Evolutionary conservation across 2,329 filamentous ascomycete genomes (phyloP), one percentile per base, ranked within the genome.

Genomic region (Tolypocladium ovalisporum): DNA sequence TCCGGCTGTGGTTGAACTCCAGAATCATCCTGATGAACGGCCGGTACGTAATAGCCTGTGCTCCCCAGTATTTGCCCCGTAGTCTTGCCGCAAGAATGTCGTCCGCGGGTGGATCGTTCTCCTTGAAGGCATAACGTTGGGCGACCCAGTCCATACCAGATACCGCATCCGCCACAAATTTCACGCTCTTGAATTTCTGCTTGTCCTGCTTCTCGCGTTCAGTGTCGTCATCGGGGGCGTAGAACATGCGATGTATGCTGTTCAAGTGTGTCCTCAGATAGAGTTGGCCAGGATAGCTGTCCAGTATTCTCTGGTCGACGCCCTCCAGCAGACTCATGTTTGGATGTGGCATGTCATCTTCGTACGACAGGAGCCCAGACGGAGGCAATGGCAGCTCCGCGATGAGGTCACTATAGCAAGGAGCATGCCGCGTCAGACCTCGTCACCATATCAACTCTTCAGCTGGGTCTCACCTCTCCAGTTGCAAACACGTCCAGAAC

Each of bases 1-100:
- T 65, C 63, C 68, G 66, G 64, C 71, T 64, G 61, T 71, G 64
- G 58, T 75, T 73, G 68, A 75, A 70, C 62, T 84, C 71, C 63
- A 87, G 71, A 52, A 87, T 79, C 60, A 79, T 75, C 61, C 77
- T 74, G 56, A 86, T 69, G 60, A 93, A 90, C 1, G 89, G 90
- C 29, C 94, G 83, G 68, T 94, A 88, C 32, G 93, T 92, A 67
- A 97, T 92, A 61, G 95, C 91, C 62, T 88, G 83, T 0, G 90
- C 92, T 24, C 94, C 94, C 78, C 93, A 97, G 71, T 94, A 97
- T 70, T 99, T 97, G 17, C 89, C 94, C 47, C 93, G 86, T 60
- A 97, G 78, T 27, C 94, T 84, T 36, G 93, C 93, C 15, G 84
- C 79, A 19, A 97, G 84, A 59, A 97, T 91, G 54, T 96, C 85